Percentiles rank a stretch among this genome's conserved stretches.
These are phyloP conservation scores for Colletotrichum incanum DNA, from an alignment of 2,329 filamentous ascomycete genomes.

Conservation along the genomic window DNA sequence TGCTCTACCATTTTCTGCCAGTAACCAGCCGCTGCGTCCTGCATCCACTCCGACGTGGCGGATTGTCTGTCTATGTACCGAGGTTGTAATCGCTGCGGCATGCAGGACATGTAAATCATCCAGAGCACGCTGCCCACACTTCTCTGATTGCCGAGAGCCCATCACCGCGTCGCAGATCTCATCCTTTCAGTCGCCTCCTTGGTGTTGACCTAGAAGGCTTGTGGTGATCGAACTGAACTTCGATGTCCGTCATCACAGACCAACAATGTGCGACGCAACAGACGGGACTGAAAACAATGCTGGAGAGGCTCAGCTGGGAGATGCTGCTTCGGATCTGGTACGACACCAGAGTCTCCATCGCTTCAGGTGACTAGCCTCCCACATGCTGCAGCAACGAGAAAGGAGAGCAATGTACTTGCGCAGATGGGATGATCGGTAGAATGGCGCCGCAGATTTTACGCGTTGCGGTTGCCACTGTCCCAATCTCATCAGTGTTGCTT, in stretches of 20 bases:
- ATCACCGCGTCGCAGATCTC: background rate
- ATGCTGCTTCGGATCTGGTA: background rate
- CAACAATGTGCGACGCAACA: background rate
- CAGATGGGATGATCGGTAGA: constrained; percentile 27
- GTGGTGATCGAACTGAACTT: background rate
- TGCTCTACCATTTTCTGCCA: background rate
- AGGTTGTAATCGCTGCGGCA: constrained; percentile 12
- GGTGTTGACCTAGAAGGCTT: background rate
- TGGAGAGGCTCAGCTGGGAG: too few species aligned
- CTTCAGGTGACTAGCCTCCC: constrained; percentile 3
- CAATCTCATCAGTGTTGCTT: constrained; percentile 19
- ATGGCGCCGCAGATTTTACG: constrained; percentile 1
- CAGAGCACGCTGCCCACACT: background rate
- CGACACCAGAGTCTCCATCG: constrained; percentile 1
- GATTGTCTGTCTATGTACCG: background rate
- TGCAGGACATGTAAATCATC: constrained; percentile 31
- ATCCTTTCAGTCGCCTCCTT: background rate
- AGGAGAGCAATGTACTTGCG: background rate
- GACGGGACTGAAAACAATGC: background rate
- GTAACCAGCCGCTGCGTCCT: background rate
- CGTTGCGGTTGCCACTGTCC: constrained; percentile 4
- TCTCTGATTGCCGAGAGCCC: background rate
- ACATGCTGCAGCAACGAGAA: background rate
- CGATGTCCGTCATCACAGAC: background rate
- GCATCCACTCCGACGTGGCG: background rate